Conservation (phyloP, 257 asterid species). For the Orobanche coerulescens region DNA sequence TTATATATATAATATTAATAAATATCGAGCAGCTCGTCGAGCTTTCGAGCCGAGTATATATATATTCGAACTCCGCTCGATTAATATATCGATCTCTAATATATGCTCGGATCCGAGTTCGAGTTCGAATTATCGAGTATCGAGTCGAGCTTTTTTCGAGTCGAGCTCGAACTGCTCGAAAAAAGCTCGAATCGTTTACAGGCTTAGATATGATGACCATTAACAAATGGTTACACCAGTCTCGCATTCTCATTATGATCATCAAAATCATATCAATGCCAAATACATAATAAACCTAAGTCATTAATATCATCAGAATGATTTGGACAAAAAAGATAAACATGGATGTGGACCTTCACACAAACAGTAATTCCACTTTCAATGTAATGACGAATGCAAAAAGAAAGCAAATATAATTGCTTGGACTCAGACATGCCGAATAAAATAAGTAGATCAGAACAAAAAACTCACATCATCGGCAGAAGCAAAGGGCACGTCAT, state of each 20-base stretch:
- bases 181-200: too few species aligned
- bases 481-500: slow-evolving; percentile 45
- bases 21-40: too few species aligned
- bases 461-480: slow-evolving; percentile 59
- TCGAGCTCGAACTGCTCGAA: too few species aligned
- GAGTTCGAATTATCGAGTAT: too few species aligned
- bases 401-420: not conserved
- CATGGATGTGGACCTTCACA: not conserved
- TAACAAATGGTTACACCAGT: not conserved
- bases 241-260: not conserved
- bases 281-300: not conserved
- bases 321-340: not conserved
- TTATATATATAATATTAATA: too few species aligned
- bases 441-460: slow-evolving; percentile 17
- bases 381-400: slow-evolving; percentile 4
- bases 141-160: too few species aligned
- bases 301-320: not conserved
- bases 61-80: too few species aligned
- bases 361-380: slow-evolving; percentile 1
- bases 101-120: too few species aligned
- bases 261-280: not conserved
- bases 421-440: slow-evolving; percentile 12
- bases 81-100: too few species aligned
- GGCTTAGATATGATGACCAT: not conserved
- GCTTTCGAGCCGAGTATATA: too few species aligned